Conservation (phyloP, 1,139 yeast genomes). For the Saccharomyces hybrid region DNA sequence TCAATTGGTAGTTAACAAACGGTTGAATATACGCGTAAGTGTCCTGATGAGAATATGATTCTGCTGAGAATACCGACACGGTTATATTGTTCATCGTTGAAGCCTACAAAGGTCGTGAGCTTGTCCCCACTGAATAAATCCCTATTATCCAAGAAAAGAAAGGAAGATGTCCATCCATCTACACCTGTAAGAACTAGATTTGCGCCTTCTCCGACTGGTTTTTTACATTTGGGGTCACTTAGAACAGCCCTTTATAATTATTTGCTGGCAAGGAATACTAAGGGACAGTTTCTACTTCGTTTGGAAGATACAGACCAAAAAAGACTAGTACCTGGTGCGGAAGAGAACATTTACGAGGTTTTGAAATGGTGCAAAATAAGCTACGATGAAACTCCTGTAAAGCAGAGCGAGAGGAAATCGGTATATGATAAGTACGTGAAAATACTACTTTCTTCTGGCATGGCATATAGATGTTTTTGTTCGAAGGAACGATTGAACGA, state of each 20-base stretch:
- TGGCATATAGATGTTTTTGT: conserved; percentile 84
- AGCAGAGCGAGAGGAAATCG: conserved; percentile 69
- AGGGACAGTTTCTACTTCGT: conserved; percentile 73
- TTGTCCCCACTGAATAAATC: conserved; percentile 12
- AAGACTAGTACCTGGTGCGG: conserved; percentile 75
- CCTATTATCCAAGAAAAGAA: conserved; percentile 18
- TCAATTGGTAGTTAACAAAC: background rate
- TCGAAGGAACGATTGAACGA: conserved; percentile 66
- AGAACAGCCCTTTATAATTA: conserved; percentile 91
- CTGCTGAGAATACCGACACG: background rate
- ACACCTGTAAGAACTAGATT: conserved; percentile 79
- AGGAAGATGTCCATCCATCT: conserved; percentile 37
- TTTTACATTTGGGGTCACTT: conserved; percentile 81
- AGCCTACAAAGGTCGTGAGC: background rate
- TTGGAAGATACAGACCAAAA: conserved; percentile 88
- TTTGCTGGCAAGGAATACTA: conserved; percentile 67
- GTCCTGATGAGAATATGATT: background rate
- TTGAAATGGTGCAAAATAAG: conserved; percentile 68
- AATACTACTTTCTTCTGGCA: conserved; percentile 50
- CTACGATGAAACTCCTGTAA: conserved; percentile 80
- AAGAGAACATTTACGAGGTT: conserved; percentile 65
- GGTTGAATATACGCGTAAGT: background rate
- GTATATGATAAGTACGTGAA: conserved; percentile 58
- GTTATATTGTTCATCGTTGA: background rate
- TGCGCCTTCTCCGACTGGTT: conserved; percentile 98